These are phyloP conservation scores for Juncus inflexus DNA, from an alignment of 176 grass and related monocot genomes.

Conservation along the genomic window DNA sequence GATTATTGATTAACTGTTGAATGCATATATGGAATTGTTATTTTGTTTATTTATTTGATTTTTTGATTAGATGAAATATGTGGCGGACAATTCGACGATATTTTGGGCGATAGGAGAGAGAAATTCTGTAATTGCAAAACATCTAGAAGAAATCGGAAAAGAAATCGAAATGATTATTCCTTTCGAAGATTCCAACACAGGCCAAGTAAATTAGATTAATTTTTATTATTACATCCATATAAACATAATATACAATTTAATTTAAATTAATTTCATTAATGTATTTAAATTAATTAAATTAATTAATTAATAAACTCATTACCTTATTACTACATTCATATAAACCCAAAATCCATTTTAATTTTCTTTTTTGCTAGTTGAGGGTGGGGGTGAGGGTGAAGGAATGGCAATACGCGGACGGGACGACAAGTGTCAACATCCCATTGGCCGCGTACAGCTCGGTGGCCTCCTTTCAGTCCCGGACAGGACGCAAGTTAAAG, in stretches of 20 bases:
- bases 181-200: conserved; percentile 62
- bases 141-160: conserved; percentile 61
- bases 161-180: conserved; percentile 87
- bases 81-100: conserved; percentile 76
- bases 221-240: conserved; percentile 12
- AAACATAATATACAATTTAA: conserved; percentile 12
- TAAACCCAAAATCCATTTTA: conserved; percentile 11
- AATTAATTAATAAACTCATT: neutral
- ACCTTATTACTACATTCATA: conserved; percentile 4
- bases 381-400: conserved; percentile 66
- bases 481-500: conserved; percentile 78
- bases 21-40: neutral
- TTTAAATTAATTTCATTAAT: neutral
- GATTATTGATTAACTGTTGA: conserved; percentile 1
- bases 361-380: conserved; percentile 47
- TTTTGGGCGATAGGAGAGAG: conserved; percentile 86
- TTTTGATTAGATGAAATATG: conserved; percentile 81
- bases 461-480: conserved; percentile 42
- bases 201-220: conserved; percentile 45
- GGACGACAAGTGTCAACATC: conserved; percentile 58
- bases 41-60: neutral
- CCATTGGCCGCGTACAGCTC: conserved; percentile 26
- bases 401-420: conserved; percentile 99
- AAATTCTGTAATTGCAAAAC: conserved; percentile 75
- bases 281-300: neutral